Evolutionary conservation across 192 early-diverging fungal genomes (phyloP).

Genomic region (Gonapodya sp.): DNA sequence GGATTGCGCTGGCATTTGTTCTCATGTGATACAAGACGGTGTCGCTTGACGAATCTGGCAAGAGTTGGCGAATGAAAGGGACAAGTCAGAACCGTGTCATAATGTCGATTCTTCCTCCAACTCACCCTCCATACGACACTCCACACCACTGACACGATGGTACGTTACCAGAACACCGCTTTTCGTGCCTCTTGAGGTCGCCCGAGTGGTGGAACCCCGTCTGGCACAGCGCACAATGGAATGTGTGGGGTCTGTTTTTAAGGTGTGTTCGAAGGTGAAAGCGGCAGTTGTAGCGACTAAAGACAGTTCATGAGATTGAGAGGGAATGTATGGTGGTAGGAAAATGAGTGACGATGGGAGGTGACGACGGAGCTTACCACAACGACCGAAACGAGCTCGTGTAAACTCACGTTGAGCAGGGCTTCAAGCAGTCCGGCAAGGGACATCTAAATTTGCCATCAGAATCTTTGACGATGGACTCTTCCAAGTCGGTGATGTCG

Average conservation of each 20-base stretch:
- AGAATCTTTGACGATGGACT: neutral
- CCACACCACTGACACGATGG: neutral
- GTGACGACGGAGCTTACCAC: too few relatives aligned
- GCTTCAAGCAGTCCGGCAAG: neutral
- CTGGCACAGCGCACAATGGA: neutral
- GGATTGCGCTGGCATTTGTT: neutral
- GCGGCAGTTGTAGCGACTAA: neutral
- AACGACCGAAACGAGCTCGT: too few relatives aligned
- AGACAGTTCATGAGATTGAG: too few relatives aligned
- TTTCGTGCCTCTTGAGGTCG: neutral
- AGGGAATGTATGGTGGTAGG: too few relatives aligned
- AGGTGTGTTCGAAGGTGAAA: neutral
- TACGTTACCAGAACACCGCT: neutral
- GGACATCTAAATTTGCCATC: neutral
- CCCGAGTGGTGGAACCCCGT: neutral
- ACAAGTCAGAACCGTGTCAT: neutral
- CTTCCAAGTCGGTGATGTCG: neutral
- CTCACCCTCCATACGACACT: neutral
- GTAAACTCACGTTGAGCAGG: neutral
- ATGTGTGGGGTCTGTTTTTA: neutral
- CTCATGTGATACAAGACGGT: neutral
- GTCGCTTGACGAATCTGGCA: neutral
- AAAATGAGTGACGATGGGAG: too few relatives aligned
- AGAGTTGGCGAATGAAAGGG: neutral
- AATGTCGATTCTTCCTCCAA: neutral